phyloP scores from a whole-genome alignment of 331 rosid species.

The Acacia concinna region DNA sequence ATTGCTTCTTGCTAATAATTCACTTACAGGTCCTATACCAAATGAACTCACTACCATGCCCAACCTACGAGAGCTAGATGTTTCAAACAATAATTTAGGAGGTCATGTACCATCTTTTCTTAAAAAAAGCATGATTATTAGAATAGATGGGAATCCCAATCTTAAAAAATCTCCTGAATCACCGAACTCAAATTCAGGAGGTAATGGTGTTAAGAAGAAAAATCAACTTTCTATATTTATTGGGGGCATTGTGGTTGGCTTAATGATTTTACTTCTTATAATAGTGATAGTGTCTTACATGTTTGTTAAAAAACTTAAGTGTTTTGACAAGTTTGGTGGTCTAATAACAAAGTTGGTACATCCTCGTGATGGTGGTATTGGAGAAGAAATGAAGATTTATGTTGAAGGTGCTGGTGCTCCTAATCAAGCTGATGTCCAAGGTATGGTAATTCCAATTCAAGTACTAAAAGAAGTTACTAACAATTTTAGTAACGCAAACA shows the following conservation, averaged over 20 bases:
- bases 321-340: background rate
- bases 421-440: constrained; percentile 17
- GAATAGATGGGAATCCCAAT: constrained; percentile 53
- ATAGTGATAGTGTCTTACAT: constrained; percentile 19
- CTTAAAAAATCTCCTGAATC: constrained; percentile 52
- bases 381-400: constrained; percentile 36
- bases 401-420: constrained; percentile 15
- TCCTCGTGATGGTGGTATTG: constrained; percentile 49
- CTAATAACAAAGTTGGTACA: constrained; percentile 21
- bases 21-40: constrained; percentile 58
- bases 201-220: constrained; percentile 8
- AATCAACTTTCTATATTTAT: background rate
- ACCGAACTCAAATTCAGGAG: background rate
- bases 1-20: constrained; percentile 51
- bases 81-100: constrained; percentile 54
- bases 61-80: constrained; percentile 50
- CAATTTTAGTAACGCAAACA: constrained; percentile 33
- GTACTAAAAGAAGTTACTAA: constrained; percentile 32
- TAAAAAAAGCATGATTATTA: constrained; percentile 37
- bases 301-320: background rate
- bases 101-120: constrained; percentile 60
- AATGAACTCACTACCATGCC: constrained; percentile 54
- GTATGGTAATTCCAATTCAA: constrained; percentile 37
- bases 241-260: constrained; percentile 43
- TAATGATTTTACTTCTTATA: constrained; percentile 29